Percentiles rank a stretch among this genome's conserved stretches.
These are phyloP conservation scores for Pulveroboletus sp. DNA, from an alignment of 768 basidiomycete species.

Conservation along the genomic window DNA sequence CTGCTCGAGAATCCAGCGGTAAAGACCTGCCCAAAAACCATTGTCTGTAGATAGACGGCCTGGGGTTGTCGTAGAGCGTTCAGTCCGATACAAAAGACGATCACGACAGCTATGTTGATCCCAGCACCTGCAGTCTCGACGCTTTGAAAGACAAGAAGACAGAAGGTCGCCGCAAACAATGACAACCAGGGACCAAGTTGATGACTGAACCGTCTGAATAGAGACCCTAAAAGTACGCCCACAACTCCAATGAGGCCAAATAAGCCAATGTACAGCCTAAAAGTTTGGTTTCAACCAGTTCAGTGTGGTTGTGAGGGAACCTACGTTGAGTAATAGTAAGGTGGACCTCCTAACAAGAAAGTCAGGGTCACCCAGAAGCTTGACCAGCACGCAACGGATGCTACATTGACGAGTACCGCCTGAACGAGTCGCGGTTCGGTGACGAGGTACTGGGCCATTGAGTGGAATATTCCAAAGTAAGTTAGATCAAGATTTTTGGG, in stretches of 20 bases:
- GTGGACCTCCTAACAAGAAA: conserved; percentile 34
- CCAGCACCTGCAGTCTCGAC: conserved; percentile 38
- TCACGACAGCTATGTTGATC: conserved; percentile 32
- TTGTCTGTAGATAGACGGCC: conserved; percentile 31
- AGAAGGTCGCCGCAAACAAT: conserved; percentile 30
- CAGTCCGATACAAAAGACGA: conserved; percentile 36
- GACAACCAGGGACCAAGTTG: conserved; percentile 32
- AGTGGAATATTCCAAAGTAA: conserved; percentile 31
- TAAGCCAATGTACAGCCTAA: conserved; percentile 37
- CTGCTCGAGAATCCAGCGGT: not conserved
- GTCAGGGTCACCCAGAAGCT: conserved; percentile 38
- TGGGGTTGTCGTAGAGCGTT: conserved; percentile 36
- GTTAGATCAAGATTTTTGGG: conserved; percentile 33
- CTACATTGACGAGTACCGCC: conserved; percentile 17
- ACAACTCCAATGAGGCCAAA: conserved; percentile 43
- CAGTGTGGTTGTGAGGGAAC: not conserved
- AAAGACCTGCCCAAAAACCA: conserved; percentile 18
- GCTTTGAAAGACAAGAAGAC: conserved; percentile 21
- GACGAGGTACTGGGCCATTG: conserved; percentile 38
- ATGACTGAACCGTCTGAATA: conserved; percentile 20
- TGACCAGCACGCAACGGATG: conserved; percentile 26
- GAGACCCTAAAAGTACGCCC: conserved; percentile 28
- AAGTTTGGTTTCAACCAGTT: not conserved
- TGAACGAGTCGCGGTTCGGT: conserved; percentile 41
- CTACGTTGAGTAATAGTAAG: conserved; percentile 26